Conservation (phyloP, 2,329 filamentous ascomycete species). For the Hirsutella minnesotensis region DNA sequence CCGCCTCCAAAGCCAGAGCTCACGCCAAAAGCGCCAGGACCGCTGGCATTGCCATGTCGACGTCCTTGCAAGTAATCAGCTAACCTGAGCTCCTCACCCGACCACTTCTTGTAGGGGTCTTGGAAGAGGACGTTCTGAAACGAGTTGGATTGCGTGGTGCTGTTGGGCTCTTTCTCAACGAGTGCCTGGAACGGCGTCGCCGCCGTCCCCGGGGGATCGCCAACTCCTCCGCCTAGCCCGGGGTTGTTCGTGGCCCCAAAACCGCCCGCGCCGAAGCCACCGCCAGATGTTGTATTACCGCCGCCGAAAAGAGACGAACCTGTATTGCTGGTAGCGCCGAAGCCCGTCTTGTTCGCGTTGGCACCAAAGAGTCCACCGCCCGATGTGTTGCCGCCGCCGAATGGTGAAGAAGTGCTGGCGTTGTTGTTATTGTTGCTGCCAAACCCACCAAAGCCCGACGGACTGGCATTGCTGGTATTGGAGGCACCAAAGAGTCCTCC, state of each 20-base stretch:
- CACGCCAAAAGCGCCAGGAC: constrained; percentile 74
- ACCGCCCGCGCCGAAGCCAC: constrained; percentile 20
- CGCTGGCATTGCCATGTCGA: constrained; percentile 70
- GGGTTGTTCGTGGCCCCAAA: constrained; percentile 36
- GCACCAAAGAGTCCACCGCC: constrained; percentile 41
- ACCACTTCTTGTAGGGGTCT: constrained; percentile 77
- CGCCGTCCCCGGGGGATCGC: constrained; percentile 57
- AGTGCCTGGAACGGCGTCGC: constrained; percentile 56
- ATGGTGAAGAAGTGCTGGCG: constrained; percentile 22
- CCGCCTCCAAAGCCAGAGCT: constrained; percentile 39
- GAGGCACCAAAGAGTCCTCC: constrained; percentile 33
- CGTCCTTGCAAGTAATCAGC: constrained; percentile 84
- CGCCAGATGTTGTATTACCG: constrained; percentile 16
- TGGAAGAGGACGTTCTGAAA: constrained; percentile 75
- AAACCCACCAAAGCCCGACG: constrained; percentile 30
- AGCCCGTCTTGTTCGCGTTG: constrained; percentile 33
- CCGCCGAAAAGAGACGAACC: constrained; percentile 36
- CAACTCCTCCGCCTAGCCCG: constrained; percentile 37
- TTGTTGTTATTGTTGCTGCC: constrained; percentile 19
- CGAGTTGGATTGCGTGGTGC: constrained; percentile 37
- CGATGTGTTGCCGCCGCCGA: constrained; percentile 23
- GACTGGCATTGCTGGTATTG: constrained; percentile 22
- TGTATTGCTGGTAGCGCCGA: constrained; percentile 30
- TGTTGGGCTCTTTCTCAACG: constrained; percentile 61
- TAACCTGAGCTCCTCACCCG: constrained; percentile 70